Evolutionary conservation across 345 rosid species (phyloP).

Genomic region (Toxicodendron radicans): DNA sequence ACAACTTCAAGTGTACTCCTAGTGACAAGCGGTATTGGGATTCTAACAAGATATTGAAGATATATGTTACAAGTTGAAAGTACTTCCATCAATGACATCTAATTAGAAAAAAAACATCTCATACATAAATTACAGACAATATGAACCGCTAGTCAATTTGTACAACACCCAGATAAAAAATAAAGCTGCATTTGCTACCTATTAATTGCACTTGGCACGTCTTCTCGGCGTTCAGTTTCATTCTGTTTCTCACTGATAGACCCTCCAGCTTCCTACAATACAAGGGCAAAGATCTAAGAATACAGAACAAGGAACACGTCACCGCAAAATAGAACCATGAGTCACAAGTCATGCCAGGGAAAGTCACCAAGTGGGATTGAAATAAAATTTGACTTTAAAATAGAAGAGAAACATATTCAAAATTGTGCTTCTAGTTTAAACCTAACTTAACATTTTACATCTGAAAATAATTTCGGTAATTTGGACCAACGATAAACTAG

Average conservation of each 20-base stretch:
- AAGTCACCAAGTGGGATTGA: conserved; percentile 12
- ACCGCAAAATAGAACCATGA: background rate
- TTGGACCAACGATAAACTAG: background rate
- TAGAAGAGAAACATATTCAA: background rate
- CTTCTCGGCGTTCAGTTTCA: conserved; percentile 76
- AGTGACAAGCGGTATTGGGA: conserved; percentile 81
- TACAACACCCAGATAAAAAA: background rate
- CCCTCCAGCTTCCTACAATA: conserved; percentile 63
- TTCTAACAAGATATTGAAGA: conserved; percentile 35
- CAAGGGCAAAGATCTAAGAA: conserved; percentile 12
- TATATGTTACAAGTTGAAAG: background rate
- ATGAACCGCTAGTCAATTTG: conserved; percentile 2
- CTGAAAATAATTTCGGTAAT: background rate
- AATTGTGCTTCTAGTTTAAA: background rate
- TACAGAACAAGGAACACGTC: conserved; percentile 1
- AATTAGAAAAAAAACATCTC: background rate
- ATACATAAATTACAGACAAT: background rate
- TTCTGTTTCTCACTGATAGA: conserved; percentile 50
- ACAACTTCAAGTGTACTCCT: conserved; percentile 94
- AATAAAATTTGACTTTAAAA: background rate
- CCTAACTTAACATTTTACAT: background rate
- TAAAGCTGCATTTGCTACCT: conserved; percentile 46
- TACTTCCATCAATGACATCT: background rate
- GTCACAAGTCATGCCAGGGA: background rate
- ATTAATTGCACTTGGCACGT: conserved; percentile 46